Percentiles rank a stretch among this genome's conserved stretches.
Conservation (phyloP, 108 stramenopile species). For the Conticribra guillardii region DNA sequence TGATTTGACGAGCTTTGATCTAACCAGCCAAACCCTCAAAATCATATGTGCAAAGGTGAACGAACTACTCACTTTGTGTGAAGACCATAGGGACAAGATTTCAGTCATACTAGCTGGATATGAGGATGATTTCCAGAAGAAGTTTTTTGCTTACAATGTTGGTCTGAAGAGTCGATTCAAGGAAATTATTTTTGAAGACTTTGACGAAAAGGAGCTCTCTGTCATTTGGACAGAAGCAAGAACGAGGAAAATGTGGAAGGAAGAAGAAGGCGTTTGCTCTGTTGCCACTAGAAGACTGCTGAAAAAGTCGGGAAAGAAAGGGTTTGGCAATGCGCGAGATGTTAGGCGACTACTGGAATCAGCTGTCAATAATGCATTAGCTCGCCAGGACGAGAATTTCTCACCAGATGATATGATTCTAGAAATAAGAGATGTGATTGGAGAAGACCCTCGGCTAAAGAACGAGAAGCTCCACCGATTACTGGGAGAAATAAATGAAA, state of each 20-base stretch:
- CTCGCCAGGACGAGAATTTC: conserved; percentile 26
- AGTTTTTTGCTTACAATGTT: conserved; percentile 47
- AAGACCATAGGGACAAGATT: conserved; percentile 42
- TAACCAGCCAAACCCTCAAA: too few species aligned
- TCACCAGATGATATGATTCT: conserved; percentile 17
- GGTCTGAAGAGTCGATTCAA: conserved; percentile 50
- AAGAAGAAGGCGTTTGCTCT: conserved; percentile 25
- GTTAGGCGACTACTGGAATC: conserved; percentile 42
- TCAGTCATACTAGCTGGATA: conserved; percentile 60
- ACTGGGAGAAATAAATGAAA: conserved; percentile 30
- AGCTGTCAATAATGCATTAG: conserved; percentile 31
- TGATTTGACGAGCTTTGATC: conserved; percentile 1
- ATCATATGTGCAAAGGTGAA: conserved; percentile 54
- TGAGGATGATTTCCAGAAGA: conserved; percentile 51
- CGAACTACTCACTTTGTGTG: conserved; percentile 36
- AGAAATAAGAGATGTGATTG: conserved; percentile 38
- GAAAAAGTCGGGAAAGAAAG: conserved; percentile 43
- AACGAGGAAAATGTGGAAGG: conserved; percentile 28
- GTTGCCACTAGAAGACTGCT: conserved; percentile 39
- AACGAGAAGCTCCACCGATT: conserved; percentile 29
- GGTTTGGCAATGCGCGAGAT: conserved; percentile 62
- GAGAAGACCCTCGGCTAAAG: conserved; percentile 39
- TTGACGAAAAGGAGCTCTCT: conserved; percentile 50
- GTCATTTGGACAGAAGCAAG: conserved; percentile 38
- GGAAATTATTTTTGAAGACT: conserved; percentile 50